A percentile compares a stretch with the other conserved stretches of the same genome.
phyloP scores from a whole-genome alignment of 192 early-diverging fungal species.

The Backusella tuberculispora region DNA sequence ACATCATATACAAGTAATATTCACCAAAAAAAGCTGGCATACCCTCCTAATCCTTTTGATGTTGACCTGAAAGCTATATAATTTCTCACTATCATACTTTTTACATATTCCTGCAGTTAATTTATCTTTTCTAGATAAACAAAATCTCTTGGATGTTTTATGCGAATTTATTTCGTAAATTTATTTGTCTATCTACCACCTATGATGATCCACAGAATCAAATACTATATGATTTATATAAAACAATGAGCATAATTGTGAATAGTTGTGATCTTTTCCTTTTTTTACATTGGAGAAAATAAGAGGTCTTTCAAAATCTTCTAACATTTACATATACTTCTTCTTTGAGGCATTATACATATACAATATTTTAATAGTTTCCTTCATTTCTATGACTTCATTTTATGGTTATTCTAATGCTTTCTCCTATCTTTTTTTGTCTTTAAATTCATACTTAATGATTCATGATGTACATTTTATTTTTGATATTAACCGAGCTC shows the following conservation, averaged over 20 bases:
- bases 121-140: neutral
- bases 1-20: neutral
- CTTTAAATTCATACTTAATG: neutral
- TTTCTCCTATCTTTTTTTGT: neutral
- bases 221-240: no score
- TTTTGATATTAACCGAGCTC: neutral
- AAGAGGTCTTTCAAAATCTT: neutral
- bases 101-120: neutral
- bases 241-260: no score
- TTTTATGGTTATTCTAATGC: neutral
- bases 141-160: no score
- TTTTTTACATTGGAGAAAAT: no score
- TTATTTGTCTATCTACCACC: no score
- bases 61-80: neutral
- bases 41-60: neutral
- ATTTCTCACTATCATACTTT: neutral
- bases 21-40: neutral
- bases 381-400: constrained; percentile 3
- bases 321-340: neutral
- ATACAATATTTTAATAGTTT: neutral
- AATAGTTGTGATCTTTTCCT: no score
- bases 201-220: no score
- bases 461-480: neutral
- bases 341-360: neutral
- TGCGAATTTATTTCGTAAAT: no score